These are phyloP conservation scores for Daldinia vernicosa DNA, from an alignment of 495 filamentous ascomycete species.

Conservation along the genomic window DNA sequence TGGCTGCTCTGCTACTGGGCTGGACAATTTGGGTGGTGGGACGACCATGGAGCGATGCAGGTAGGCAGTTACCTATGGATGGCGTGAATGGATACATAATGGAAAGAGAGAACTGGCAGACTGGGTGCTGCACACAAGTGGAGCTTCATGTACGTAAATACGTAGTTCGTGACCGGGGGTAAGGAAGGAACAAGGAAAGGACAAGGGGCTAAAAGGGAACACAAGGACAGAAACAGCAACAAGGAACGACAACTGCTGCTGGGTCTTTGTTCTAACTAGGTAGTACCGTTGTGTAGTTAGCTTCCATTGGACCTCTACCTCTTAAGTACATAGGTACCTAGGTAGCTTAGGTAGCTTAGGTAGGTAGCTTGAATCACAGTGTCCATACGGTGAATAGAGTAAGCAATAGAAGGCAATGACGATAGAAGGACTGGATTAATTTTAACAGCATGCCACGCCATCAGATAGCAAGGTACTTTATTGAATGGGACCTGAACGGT, in stretches of 20 bases:
- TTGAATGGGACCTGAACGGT: background rate
- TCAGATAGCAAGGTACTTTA: conserved; percentile 33
- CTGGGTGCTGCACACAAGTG: conserved; percentile 27
- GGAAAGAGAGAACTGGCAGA: conserved; percentile 1
- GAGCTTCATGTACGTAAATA: conserved; percentile 28
- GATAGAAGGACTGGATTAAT: conserved; percentile 27
- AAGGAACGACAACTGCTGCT: conserved; percentile 22
- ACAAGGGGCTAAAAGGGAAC: conserved; percentile 7
- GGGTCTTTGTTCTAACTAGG: conserved; percentile 4
- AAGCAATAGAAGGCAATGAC: conserved; percentile 38
- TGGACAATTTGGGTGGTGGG: conserved; percentile 31
- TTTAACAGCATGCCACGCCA: conserved; percentile 28
- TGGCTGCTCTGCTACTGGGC: conserved; percentile 18
- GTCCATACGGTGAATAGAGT: conserved; percentile 7
- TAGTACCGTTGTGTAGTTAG: background rate
- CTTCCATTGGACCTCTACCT: no score
- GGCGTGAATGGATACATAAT: conserved; percentile 31
- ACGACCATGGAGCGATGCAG: conserved; percentile 48
- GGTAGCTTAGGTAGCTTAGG: background rate
- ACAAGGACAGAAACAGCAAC: conserved; percentile 39
- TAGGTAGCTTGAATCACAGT: background rate
- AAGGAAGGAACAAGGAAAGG: conserved; percentile 7
- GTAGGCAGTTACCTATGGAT: conserved; percentile 42
- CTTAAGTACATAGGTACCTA: background rate
- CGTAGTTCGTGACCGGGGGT: conserved; percentile 37